A percentile compares a stretch with the other conserved stretches of the same genome.
Conservation (phyloP, 140 eudicot species). For the Senecio squalidus region DNA sequence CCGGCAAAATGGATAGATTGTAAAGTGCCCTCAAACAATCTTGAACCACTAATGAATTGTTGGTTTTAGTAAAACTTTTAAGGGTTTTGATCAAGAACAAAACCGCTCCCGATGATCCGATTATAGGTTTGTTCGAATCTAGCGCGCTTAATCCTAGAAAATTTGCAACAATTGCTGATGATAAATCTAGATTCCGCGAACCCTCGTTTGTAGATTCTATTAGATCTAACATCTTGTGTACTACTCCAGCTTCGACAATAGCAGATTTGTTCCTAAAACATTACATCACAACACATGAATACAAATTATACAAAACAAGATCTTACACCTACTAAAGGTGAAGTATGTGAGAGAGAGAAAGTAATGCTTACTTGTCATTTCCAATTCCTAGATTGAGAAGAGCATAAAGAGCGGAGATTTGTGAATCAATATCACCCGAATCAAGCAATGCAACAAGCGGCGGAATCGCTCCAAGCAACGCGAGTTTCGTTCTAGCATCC, state of each 20-base stretch:
- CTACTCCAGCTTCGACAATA: constrained; percentile 80
- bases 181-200: constrained; percentile 18
- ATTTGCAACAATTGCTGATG: constrained; percentile 71
- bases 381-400: constrained; percentile 76
- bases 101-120: constrained; percentile 79
- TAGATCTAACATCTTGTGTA: constrained; percentile 83
- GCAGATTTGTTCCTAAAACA: constrained; percentile 78
- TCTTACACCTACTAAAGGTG: not conserved
- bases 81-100: constrained; percentile 52
- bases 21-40: constrained; percentile 73
- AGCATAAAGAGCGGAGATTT: constrained; percentile 70
- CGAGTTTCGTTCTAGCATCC: constrained; percentile 48
- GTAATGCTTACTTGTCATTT: constrained; percentile 48
- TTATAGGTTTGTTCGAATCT: constrained; percentile 67
- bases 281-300: not conserved
- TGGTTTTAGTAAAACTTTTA: constrained; percentile 21
- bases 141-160: constrained; percentile 87
- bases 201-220: constrained; percentile 27
- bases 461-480: constrained; percentile 74
- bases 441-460: constrained; percentile 63
- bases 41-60: constrained; percentile 41
- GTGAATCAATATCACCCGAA: constrained; percentile 28
- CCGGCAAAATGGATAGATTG: constrained; percentile 64
- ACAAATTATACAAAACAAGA: not conserved
- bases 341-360: not conserved